These are phyloP conservation scores for Colletotrichum filicis DNA, from an alignment of 2,329 filamentous ascomycete genomes.

Conservation along the genomic window DNA sequence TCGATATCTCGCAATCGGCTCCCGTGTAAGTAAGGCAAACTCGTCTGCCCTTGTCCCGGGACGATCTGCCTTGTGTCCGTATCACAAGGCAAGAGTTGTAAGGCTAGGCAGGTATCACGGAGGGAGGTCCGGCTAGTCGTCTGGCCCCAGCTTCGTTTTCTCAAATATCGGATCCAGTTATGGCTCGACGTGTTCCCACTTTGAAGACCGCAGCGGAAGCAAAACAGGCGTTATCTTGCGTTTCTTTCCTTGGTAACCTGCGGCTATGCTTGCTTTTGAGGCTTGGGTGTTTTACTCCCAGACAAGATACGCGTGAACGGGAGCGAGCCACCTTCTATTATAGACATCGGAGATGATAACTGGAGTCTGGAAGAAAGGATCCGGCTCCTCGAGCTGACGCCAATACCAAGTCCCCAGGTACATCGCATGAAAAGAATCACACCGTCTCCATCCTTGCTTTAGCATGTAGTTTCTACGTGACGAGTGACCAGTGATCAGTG, in stretches of 20 bases:
- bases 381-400: not conserved
- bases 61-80: not conserved
- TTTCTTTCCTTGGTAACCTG: not conserved
- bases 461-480: not conserved
- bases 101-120: not conserved
- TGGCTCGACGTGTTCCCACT: not conserved
- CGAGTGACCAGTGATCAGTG: not conserved
- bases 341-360: not conserved
- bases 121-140: not conserved
- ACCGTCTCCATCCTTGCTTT: not conserved
- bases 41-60: not conserved
- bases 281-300: not conserved
- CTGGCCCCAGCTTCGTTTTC: not conserved
- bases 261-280: not conserved
- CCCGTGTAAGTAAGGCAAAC: not conserved
- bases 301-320: not conserved
- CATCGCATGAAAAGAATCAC: not conserved
- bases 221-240: not conserved
- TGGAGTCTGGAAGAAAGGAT: not conserved
- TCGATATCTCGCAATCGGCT: not conserved
- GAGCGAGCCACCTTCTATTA: constrained; percentile 2
- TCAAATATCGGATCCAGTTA: not conserved
- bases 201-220: not conserved
- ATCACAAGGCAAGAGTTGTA: not conserved
- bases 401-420: not conserved